Percentiles rank a stretch among this genome's conserved stretches.
Evolutionary conservation across 106 monocot species (phyloP).

Genomic region (Alisma plantagoaquatica): DNA sequence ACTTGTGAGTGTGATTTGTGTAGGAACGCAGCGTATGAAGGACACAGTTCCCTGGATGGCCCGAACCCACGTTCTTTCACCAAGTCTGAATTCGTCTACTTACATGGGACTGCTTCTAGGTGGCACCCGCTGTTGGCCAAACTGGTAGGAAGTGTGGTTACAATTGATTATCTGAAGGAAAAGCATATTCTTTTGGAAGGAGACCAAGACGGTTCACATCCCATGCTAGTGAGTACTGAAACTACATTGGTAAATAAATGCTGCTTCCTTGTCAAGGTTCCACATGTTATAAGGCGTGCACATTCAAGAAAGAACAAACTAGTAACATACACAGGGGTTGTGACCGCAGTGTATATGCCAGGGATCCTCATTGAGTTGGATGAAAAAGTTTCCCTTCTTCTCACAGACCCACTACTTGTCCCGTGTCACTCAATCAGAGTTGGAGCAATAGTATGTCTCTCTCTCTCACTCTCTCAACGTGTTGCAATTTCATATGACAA

Average conservation of each 20-base stretch:
- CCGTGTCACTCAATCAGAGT: conserved; percentile 59
- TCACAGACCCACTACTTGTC: conserved; percentile 28
- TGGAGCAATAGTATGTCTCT: conserved; percentile 84
- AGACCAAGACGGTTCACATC: conserved; percentile 24
- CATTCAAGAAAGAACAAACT: not conserved
- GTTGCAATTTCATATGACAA: too few relatives aligned
- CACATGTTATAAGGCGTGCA: not conserved
- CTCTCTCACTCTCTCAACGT: not conserved
- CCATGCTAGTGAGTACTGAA: conserved; percentile 44
- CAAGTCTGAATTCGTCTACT: conserved; percentile 39
- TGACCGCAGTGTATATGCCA: conserved; percentile 70
- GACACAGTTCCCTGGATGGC: not conserved
- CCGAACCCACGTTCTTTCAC: conserved; percentile 18
- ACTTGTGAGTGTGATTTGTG: not conserved
- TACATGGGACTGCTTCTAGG: conserved; percentile 22
- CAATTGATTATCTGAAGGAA: conserved; percentile 55
- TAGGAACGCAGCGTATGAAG: not conserved
- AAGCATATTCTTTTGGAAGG: conserved; percentile 43
- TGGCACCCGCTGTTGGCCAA: conserved; percentile 51
- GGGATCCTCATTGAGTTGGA: conserved; percentile 82
- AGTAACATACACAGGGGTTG: conserved; percentile 45
- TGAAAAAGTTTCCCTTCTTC: conserved; percentile 57
- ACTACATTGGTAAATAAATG: conserved; percentile 23
- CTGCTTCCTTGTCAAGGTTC: not conserved
- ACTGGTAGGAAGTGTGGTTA: conserved; percentile 45